These are phyloP conservation scores for Kalaharituber pfeilii DNA, from an alignment of 2,329 filamentous ascomycete species.

Conservation along the genomic window DNA sequence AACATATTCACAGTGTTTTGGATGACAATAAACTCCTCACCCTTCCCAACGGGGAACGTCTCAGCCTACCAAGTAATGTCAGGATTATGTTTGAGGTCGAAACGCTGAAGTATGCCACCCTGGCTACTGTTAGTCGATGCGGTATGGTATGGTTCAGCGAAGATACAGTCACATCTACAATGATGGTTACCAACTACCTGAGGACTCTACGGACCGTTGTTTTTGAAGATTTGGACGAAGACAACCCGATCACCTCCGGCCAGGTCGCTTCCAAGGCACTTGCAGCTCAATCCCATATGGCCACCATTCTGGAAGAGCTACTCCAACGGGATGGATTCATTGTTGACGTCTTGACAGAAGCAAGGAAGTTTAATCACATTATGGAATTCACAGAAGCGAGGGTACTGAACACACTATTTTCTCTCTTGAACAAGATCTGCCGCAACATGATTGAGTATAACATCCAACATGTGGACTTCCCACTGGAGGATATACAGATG, in stretches of 20 bases:
- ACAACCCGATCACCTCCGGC: slow-evolving; percentile 52
- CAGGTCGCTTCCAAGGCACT: slow-evolving; percentile 63
- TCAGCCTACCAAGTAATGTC: slow-evolving; percentile 84
- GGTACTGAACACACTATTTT: slow-evolving; percentile 84
- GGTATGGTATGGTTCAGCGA: slow-evolving; percentile 99
- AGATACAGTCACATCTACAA: slow-evolving; percentile 78
- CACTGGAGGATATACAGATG: slow-evolving; percentile 73
- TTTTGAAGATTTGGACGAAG: slow-evolving; percentile 93
- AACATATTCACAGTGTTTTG: slow-evolving; percentile 44
- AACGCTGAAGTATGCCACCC: slow-evolving; percentile 87
- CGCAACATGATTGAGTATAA: slow-evolving; percentile 93
- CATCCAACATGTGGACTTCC: slow-evolving; percentile 81
- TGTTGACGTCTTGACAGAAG: slow-evolving; percentile 55
- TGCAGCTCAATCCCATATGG: slow-evolving; percentile 59
- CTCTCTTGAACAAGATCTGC: slow-evolving; percentile 82
- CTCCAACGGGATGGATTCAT: slow-evolving; percentile 69
- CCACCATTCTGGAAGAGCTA: slow-evolving; percentile 58
- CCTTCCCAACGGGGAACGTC: slow-evolving; percentile 89
- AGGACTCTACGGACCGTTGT: slow-evolving; percentile 62
- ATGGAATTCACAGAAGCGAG: slow-evolving; percentile 95
- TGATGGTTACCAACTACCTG: slow-evolving; percentile 88
- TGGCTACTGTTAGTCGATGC: slow-evolving; percentile 97
- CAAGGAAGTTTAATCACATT: slow-evolving; percentile 71
- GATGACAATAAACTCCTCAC: slow-evolving; percentile 98
- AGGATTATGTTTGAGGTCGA: slow-evolving; percentile 99